Conservation (phyloP, 495 filamentous ascomycete species). For the Penicilliopsis zonata region DNA sequence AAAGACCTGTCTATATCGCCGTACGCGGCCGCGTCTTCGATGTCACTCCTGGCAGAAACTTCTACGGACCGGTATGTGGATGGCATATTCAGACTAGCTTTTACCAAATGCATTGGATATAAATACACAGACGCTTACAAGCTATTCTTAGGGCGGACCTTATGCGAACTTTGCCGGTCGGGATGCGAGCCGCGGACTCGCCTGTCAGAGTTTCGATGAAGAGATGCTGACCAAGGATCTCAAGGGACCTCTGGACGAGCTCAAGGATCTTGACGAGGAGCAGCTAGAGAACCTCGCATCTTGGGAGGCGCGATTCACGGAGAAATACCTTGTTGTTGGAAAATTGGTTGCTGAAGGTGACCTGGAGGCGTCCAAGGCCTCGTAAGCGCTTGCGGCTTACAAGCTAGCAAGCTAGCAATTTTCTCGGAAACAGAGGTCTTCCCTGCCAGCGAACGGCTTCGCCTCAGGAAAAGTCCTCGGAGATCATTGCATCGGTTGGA, state of each 20-base stretch:
- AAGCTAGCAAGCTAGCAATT: no score
- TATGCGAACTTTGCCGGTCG: constrained; percentile 91
- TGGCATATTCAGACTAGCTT: background rate
- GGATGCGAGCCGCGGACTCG: constrained; percentile 87
- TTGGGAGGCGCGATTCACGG: constrained; percentile 86
- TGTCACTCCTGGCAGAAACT: constrained; percentile 71
- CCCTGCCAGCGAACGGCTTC: no score
- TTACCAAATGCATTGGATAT: no score
- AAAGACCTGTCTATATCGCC: constrained; percentile 68
- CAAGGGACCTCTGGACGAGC: constrained; percentile 70
- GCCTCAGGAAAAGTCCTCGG: no score
- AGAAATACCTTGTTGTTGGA: constrained; percentile 94
- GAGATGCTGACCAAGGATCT: constrained; percentile 93
- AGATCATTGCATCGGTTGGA: no score
- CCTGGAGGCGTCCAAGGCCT: constrained; percentile 33
- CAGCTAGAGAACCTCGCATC: constrained; percentile 73
- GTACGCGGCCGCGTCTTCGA: constrained; percentile 83
- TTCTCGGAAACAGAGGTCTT: no score
- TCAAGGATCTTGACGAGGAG: constrained; percentile 61
- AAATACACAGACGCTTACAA: no score
- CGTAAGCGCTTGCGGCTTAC: no score
- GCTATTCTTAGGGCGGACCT: constrained; percentile 50
- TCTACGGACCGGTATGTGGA: constrained; percentile 64
- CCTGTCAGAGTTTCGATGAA: constrained; percentile 87
- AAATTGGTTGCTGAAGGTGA: constrained; percentile 65